Conservation (phyloP, 495 filamentous ascomycete species). For the Tuber brumale region DNA sequence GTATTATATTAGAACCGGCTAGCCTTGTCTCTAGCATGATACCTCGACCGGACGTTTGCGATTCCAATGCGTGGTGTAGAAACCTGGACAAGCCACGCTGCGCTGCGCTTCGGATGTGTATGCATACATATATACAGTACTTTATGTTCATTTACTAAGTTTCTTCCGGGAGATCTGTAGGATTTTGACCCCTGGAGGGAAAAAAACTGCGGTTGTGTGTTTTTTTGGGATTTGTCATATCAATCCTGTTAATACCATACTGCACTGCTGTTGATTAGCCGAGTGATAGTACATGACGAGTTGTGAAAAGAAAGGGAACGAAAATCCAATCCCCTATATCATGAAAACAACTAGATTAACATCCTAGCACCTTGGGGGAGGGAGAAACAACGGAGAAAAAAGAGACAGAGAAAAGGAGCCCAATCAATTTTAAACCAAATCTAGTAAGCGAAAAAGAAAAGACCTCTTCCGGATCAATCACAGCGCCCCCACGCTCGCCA, state of each 20-base stretch:
- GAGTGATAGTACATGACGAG: neutral
- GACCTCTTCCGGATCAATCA: conserved; percentile 1
- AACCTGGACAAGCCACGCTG: neutral
- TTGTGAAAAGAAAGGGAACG: neutral
- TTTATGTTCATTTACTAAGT: neutral
- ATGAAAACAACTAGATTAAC: neutral
- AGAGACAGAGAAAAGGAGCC: neutral
- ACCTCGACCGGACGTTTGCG: too few species aligned
- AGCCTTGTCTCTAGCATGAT: neutral
- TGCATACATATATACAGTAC: neutral
- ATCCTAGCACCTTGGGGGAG: neutral
- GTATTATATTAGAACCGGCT: too few species aligned
- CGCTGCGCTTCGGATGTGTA: too few species aligned
- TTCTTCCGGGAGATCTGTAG: neutral
- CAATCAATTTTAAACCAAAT: neutral
- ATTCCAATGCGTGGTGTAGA: neutral
- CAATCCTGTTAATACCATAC: neutral
- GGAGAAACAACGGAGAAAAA: neutral
- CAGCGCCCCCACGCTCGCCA: conserved; percentile 55
- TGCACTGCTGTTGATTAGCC: neutral
- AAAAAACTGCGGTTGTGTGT: neutral
- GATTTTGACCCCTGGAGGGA: too few species aligned
- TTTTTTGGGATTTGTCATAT: neutral
- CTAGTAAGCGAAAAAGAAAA: neutral
- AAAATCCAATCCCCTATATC: too few species aligned